These are phyloP conservation scores for Xerocomus minutiporus DNA, from an alignment of 1,284 basidiomycete genomes.

Conservation along the genomic window DNA sequence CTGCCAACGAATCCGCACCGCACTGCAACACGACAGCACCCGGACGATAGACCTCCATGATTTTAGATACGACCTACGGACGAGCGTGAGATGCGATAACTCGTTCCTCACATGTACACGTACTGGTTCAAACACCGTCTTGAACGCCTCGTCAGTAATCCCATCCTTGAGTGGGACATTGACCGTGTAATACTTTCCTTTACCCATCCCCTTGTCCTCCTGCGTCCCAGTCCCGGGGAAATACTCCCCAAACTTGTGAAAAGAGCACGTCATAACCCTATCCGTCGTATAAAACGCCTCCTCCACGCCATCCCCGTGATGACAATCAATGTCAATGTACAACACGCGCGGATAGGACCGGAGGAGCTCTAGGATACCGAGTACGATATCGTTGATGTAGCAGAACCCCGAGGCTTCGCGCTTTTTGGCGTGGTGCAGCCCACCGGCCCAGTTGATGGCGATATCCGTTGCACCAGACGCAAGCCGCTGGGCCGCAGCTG, in stretches of 20 bases:
- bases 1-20: constrained; percentile 92
- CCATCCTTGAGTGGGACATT: constrained; percentile 96
- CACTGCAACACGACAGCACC: constrained; percentile 92
- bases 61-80: constrained; percentile 73
- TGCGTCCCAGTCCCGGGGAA: constrained; percentile 93
- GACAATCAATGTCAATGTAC: constrained; percentile 98
- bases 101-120: constrained; percentile 28
- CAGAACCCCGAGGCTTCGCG: constrained; percentile 95
- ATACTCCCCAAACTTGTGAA: constrained; percentile 97
- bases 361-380: constrained; percentile 84
- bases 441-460: constrained; percentile 97
- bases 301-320: constrained; percentile 98
- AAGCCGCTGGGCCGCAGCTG: constrained; percentile 80
- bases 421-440: constrained; percentile 97
- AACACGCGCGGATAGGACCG: constrained; percentile 82
- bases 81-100: constrained; percentile 1
- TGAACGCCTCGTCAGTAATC: constrained; percentile 80
- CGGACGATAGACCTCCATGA: constrained; percentile 88
- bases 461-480: constrained; percentile 85
- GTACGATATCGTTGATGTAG: constrained; percentile 96
- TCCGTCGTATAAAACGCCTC: constrained; percentile 99
- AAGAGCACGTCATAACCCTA: constrained; percentile 92
- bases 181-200: constrained; percentile 86
- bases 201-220: constrained; percentile 81
- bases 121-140: constrained; percentile 86